phyloP scores from a whole-genome alignment of 2,329 filamentous ascomycete species.

The Penicillium sclerotiorum region DNA sequence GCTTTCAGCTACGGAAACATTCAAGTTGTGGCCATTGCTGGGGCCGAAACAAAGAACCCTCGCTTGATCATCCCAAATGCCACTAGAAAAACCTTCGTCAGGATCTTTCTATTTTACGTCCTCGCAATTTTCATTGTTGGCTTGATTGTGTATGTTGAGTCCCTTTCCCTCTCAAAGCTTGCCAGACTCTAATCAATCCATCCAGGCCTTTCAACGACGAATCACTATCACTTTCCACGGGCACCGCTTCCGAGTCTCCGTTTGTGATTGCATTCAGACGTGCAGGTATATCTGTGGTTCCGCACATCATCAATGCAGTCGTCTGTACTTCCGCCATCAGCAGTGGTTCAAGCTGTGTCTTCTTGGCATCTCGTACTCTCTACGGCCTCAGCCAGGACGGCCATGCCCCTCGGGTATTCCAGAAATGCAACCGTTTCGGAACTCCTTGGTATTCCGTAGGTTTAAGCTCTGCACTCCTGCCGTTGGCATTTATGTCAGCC shows the following conservation, averaged over 20 bases:
- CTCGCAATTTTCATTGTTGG: slow-evolving; percentile 8
- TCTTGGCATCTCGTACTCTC: slow-evolving; percentile 8
- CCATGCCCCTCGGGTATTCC: slow-evolving; percentile 9
- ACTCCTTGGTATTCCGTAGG: slow-evolving; percentile 5
- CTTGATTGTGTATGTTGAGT: not conserved
- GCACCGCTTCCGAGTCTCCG: slow-evolving; percentile 8
- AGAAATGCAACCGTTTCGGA: slow-evolving; percentile 9
- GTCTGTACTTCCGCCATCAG: slow-evolving; percentile 11
- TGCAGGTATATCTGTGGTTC: slow-evolving; percentile 7
- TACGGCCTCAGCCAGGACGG: slow-evolving; percentile 8
- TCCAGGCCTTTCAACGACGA: slow-evolving; percentile 8
- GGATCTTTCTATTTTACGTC: slow-evolving; percentile 21
- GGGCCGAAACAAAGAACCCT: slow-evolving; percentile 12
- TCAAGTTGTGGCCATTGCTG: slow-evolving; percentile 11
- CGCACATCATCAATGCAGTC: slow-evolving; percentile 15
- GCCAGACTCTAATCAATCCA: not conserved
- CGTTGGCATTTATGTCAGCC: slow-evolving; percentile 8
- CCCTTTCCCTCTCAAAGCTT: not conserved
- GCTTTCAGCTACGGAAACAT: slow-evolving; percentile 12
- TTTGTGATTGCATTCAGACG: slow-evolving; percentile 11
- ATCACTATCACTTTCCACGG: slow-evolving; percentile 3
- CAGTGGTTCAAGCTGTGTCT: slow-evolving; percentile 9
- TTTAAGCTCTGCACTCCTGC: slow-evolving; percentile 2
- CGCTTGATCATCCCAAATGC: slow-evolving; percentile 13
- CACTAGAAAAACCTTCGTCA: slow-evolving; percentile 10